Base-by-base conservation (phyloP, 2,329 filamentous ascomycete species). In the Colletotrichum eleusines region DNA sequence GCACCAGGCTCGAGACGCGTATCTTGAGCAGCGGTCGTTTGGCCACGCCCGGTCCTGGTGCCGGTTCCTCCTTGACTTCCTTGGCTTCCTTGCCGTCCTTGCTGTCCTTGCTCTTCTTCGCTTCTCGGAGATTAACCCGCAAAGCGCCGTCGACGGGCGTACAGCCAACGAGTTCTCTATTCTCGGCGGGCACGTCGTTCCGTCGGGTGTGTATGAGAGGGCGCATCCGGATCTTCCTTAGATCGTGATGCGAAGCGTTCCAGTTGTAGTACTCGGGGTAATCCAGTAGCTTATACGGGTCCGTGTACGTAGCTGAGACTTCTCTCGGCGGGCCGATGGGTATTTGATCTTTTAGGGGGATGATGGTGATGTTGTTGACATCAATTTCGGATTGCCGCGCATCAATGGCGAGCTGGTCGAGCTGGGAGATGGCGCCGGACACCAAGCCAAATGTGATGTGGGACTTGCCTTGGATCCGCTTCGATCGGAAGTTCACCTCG, bases 401-500 rank as follows among this genome's bases (percentile, higher is more conserved):
- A 76, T 92, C 89, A 72, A 92, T 84, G 33, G 80, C 83, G 51
- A 92, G 84, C 63, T 87, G 85, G 57, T 87, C 83, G 50, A 91
- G 84, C 63, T 89, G 88, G 70, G 89, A 82, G 50, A 83, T 82
- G n/a, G 38, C 42, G 68, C 50, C 50, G 75, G 85, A 85, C 70
- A 88, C 84, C 69, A 87, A 84, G 74, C 92, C 91, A 64, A 98
- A 89, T 38, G 91, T 92, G 75, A 99, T 92, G 75, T 95, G 92
- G 11, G 93, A 94, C 73, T 89, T 91, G 61, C 96, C 96, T 72
- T 88, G 90, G 76, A 98, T 83, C 77, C 86, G 88, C 80, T 91
- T 91, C 64, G 88, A 89, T 74, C 88, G 87, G 79, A 99, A 97
- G 82, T 97, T 93, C 78, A 99, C 86, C 76, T 98, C 95, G 71